Evolutionary conservation across 179 eudicot genomes (phyloP).

Genomic region (Camellia oleifera): DNA sequence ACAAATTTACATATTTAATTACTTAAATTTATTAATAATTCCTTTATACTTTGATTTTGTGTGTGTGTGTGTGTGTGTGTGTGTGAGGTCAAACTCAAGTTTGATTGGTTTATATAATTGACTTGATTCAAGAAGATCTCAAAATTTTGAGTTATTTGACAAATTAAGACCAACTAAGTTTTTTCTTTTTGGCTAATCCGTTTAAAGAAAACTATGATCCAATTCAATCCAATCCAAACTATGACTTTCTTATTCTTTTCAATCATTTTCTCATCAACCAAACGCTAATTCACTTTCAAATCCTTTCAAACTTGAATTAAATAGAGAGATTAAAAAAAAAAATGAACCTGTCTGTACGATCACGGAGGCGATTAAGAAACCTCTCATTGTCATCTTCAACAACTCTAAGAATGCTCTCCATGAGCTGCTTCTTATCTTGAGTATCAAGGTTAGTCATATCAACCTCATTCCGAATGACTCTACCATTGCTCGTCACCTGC

Average conservation of each 20-base stretch:
- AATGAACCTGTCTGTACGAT: constrained; percentile 6
- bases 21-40: too few relatives aligned
- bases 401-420: constrained; percentile 18
- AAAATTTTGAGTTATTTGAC: too few relatives aligned
- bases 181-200: too few relatives aligned
- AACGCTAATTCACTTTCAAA: too few relatives aligned
- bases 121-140: too few relatives aligned
- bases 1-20: too few relatives aligned
- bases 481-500: constrained; percentile 21
- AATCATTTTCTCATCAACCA: background rate
- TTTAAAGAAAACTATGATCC: background rate
- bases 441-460: constrained; percentile 10
- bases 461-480: constrained; percentile 9
- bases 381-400: constrained; percentile 21
- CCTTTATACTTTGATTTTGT: too few relatives aligned
- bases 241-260: background rate
- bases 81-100: too few relatives aligned
- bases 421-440: constrained; percentile 16
- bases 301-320: too few relatives aligned
- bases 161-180: too few relatives aligned
- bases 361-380: constrained; percentile 11
- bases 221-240: background rate
- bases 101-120: too few relatives aligned
- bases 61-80: too few relatives aligned
- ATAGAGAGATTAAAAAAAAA: background rate